Base-by-base conservation (phyloP, 495 filamentous ascomycete genomes). In the Aspergillus campestris region DNA sequence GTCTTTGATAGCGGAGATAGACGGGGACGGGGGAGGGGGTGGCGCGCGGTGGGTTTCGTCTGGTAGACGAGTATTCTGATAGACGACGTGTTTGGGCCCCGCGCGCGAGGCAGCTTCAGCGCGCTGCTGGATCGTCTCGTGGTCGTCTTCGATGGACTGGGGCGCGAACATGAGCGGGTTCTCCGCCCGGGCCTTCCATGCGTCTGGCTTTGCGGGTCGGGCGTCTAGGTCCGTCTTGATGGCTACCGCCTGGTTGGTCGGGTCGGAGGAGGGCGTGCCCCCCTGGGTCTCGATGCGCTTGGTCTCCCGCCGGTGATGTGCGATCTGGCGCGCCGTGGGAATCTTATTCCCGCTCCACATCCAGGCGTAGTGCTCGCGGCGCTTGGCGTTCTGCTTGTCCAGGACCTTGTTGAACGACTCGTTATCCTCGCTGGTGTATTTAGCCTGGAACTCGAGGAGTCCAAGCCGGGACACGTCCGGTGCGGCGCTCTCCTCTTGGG, bases 361-460 rank as follows among this genome's bases (percentile, higher is more conserved):
- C 84, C 90, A 98, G 0, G 80, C 81, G 57, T 94, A 82, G 50
- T 87, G 90, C 57, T 87, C 82, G 9, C 83, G 79, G 33, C 74
- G 76, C 60, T 89, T 90, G 24, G 78, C 73, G 57, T 96, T 98
- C 53, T 95, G 87, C 59, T 84, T 88, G 66, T 98, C 92, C 9
- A 98, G 68, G 1, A 97, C 72, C 55, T 83, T 84, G 65, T 94
- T 91, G 70, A 98, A 96, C 40, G 82, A 87, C 55, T 95, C 91
- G 57, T 97, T 96, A 61, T 98, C 92, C 65, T 98, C 92, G 52
- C 86, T 92, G 5, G 90, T 97, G 63, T 95, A 97, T 55, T 86
- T 88, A 6, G 85, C 75, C 53, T 97, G 92, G 55, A 97, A 98
- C 3, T 83, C 78, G 38, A 80, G 73, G 8, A 98, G 76, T 38